Conservation (phyloP, 306 rosid species). For the Crotalaria pallida region DNA sequence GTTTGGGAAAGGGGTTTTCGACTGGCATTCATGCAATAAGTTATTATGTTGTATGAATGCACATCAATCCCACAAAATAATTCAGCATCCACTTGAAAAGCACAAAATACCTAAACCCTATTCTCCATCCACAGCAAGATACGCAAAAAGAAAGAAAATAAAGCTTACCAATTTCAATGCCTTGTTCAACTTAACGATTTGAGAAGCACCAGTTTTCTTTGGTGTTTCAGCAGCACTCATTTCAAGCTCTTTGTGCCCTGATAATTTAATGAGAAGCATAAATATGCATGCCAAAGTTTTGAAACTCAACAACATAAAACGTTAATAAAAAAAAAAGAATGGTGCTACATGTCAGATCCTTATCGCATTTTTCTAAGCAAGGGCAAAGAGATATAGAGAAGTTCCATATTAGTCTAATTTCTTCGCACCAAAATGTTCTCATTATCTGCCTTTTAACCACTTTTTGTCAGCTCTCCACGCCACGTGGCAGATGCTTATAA, state of each 20-base stretch:
- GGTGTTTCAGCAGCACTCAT: conserved; percentile 37
- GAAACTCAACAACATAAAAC: not conserved
- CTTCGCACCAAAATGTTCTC: too few species aligned
- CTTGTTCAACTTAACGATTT: conserved; percentile 54
- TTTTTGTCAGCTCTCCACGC: too few species aligned
- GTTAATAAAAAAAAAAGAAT: not conserved
- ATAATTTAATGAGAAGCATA: conserved; percentile 8
- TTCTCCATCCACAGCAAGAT: not conserved
- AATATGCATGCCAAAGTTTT: not conserved
- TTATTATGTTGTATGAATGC: not conserved
- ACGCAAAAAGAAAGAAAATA: not conserved
- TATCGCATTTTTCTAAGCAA: too few species aligned
- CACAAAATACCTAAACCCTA: not conserved
- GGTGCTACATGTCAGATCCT: not conserved
- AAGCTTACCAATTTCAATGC: conserved; percentile 69
- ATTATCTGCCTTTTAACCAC: too few species aligned
- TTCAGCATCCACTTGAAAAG: not conserved
- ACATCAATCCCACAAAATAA: not conserved
- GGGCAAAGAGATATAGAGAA: too few species aligned
- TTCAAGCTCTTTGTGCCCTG: conserved; percentile 27
- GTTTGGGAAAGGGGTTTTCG: too few species aligned
- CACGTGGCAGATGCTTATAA: too few species aligned
- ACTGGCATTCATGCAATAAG: not conserved
- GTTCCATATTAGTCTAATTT: too few species aligned
- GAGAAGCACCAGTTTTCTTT: conserved; percentile 40